phyloP scores from a whole-genome alignment of 2,329 filamentous ascomycete genomes.

The Davidsoniella neocaledoniae region DNA sequence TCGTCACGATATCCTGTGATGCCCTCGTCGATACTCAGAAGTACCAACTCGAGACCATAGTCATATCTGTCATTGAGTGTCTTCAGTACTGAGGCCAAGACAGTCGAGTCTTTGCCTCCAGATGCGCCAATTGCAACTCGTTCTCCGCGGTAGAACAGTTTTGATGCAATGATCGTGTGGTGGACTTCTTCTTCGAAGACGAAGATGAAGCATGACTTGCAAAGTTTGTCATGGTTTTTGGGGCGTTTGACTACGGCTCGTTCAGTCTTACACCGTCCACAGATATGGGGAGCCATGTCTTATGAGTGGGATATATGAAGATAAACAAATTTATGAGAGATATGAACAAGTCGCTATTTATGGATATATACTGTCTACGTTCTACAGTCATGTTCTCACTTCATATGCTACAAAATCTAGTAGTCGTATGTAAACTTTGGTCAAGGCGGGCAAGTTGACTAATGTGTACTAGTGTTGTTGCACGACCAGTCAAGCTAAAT shows the following conservation, averaged over 20 bases:
- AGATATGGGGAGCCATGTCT: conserved; percentile 59
- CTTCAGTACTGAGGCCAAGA: conserved; percentile 85
- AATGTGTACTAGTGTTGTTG: no score
- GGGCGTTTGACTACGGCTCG: conserved; percentile 82
- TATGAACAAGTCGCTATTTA: not conserved
- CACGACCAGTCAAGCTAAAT: no score
- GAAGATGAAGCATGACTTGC: conserved; percentile 69
- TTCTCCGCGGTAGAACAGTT: conserved; percentile 72
- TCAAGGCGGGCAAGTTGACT: no score
- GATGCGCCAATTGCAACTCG: conserved; percentile 87
- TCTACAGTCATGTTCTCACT: not conserved
- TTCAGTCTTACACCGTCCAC: conserved; percentile 56
- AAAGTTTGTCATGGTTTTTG: conserved; percentile 89
- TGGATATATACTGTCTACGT: not conserved
- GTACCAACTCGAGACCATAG: conserved; percentile 70
- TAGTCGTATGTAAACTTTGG: no score
- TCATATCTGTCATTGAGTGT: conserved; percentile 79
- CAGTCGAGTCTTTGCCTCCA: conserved; percentile 93
- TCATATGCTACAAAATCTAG: no score
- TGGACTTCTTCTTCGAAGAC: conserved; percentile 90
- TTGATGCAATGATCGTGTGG: conserved; percentile 68
- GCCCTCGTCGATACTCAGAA: conserved; percentile 89
- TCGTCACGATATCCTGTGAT: conserved; percentile 96
- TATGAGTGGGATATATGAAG: not conserved
- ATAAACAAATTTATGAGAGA: not conserved